Evolutionary conservation across 148 eudicot genomes (phyloP).

Genomic region (Drosera capensis): DNA sequence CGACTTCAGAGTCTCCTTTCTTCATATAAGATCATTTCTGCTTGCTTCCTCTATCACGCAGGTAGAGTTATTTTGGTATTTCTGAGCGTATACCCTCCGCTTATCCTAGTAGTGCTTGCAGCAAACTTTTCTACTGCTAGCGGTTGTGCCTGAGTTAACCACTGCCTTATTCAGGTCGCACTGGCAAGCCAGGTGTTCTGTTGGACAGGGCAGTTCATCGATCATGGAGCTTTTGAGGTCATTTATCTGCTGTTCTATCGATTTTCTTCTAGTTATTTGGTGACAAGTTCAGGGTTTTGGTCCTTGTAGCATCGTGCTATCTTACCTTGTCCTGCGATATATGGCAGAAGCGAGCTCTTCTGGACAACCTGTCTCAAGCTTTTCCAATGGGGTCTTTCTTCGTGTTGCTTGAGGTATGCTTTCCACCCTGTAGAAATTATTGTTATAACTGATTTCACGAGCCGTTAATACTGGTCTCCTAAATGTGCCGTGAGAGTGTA

Average conservation of each 20-base stretch:
- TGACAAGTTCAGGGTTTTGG: background rate
- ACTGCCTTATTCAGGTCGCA: too few species aligned
- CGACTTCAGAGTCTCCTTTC: too few species aligned
- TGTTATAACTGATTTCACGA: background rate
- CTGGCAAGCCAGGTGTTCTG: constrained; percentile 56
- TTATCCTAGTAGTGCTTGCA: too few species aligned
- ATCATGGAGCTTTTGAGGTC: constrained; percentile 94
- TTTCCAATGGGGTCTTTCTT: constrained; percentile 81
- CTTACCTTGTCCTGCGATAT: background rate
- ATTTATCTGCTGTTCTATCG: background rate
- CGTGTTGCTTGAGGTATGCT: constrained; percentile 68
- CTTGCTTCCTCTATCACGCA: too few species aligned
- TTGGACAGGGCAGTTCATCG: constrained; percentile 81
- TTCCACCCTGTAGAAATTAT: background rate
- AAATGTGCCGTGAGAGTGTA: background rate
- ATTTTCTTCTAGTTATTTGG: background rate
- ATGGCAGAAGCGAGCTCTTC: constrained; percentile 63
- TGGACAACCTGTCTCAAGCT: constrained; percentile 67
- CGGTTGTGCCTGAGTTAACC: too few species aligned
- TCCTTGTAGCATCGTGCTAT: background rate
- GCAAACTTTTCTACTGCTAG: too few species aligned
- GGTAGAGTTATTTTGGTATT: too few species aligned
- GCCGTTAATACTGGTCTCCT: background rate
- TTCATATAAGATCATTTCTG: too few species aligned
- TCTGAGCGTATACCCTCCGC: too few species aligned